phyloP scores from a whole-genome alignment of 2,329 filamentous ascomycete species.

The Fusarium tricinctum region DNA sequence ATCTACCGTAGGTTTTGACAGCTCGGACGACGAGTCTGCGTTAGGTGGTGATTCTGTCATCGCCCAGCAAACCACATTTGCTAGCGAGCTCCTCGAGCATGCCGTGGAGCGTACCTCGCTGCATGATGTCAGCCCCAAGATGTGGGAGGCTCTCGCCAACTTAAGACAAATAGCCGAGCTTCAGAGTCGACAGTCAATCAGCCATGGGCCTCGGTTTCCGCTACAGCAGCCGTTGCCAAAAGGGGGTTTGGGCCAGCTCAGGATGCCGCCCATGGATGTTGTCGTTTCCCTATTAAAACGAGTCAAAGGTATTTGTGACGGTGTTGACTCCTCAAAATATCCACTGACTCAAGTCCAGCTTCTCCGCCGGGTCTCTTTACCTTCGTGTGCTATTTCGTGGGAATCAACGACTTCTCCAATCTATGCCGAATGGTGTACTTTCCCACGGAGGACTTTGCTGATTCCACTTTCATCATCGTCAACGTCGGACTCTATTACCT shows the following conservation, averaged over 20 bases:
- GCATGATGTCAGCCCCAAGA: constrained; percentile 62
- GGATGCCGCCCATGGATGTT: constrained; percentile 66
- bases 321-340: constrained; percentile 5
- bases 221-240: constrained; percentile 62
- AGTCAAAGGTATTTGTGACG: constrained; percentile 57
- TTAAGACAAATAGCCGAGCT: constrained; percentile 67
- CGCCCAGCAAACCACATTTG: constrained; percentile 66
- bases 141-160: constrained; percentile 65
- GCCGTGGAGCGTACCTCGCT: constrained; percentile 65
- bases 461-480: constrained; percentile 65
- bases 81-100: constrained; percentile 67
- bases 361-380: constrained; percentile 64
- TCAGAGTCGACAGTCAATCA: constrained; percentile 60
- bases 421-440: constrained; percentile 67
- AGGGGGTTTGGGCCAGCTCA: constrained; percentile 64
- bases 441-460: constrained; percentile 64
- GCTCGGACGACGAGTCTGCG: constrained; percentile 57
- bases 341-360: constrained; percentile 20
- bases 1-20: constrained; percentile 56
- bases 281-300: constrained; percentile 65
- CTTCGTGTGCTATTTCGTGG: constrained; percentile 64
- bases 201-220: constrained; percentile 61
- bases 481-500: constrained; percentile 65
- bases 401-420: constrained; percentile 64
- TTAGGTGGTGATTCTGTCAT: constrained; percentile 65